Conservation (phyloP, 768 basidiomycete species). For the Lactarius evosmus region DNA sequence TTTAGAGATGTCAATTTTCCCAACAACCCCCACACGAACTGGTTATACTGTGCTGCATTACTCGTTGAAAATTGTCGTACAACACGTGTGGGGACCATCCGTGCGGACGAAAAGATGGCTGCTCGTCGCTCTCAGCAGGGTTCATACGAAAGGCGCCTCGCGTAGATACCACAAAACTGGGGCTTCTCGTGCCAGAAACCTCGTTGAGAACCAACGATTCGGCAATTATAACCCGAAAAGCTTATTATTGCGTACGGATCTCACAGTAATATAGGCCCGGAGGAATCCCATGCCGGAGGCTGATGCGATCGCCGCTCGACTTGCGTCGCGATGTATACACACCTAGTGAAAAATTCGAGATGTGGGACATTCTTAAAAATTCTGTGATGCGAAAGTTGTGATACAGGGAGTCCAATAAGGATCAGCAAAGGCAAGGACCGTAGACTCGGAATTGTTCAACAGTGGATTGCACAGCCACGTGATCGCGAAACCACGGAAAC, state of each 20-base stretch:
- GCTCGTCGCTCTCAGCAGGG: neutral
- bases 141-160: neutral
- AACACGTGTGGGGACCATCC: neutral
- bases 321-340: neutral
- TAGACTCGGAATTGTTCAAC: neutral
- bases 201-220: neutral
- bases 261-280: neutral
- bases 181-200: neutral
- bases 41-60: neutral
- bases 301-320: neutral
- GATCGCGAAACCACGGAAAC: neutral
- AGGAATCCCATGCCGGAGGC: neutral
- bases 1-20: neutral
- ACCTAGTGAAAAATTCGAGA: neutral
- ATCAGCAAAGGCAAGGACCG: neutral
- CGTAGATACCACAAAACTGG: neutral
- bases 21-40: neutral
- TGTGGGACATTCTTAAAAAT: neutral
- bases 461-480: neutral
- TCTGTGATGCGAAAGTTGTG: neutral
- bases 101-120: neutral
- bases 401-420: neutral
- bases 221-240: neutral
- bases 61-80: neutral
- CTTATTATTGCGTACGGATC: neutral